Evolutionary conservation across 2,329 filamentous ascomycete genomes (phyloP).

Genomic region (Periglandula ipomoeae): DNA sequence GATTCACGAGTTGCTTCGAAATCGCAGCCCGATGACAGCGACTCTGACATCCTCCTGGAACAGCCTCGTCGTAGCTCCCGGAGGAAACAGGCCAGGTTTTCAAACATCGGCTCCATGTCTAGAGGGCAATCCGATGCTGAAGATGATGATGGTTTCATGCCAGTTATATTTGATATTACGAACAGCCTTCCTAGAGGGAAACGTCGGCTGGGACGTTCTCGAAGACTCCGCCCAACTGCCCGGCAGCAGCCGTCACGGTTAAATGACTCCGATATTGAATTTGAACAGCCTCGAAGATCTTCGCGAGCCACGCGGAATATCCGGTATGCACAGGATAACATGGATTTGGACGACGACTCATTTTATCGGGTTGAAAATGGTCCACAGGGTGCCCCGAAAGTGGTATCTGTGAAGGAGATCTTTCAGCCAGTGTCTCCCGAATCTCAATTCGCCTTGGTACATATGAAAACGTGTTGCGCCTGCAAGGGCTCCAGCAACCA

Average conservation of each 20-base stretch:
- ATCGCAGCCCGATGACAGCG: slow-evolving; percentile 4
- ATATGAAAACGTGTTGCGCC: slow-evolving; percentile 62
- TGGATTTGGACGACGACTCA: slow-evolving; percentile 49
- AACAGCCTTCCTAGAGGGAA: slow-evolving; percentile 12
- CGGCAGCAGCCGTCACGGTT: slow-evolving; percentile 12
- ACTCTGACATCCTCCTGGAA: slow-evolving; percentile 1
- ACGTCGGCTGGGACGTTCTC: slow-evolving; percentile 14
- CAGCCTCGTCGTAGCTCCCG: slow-evolving; percentile 10
- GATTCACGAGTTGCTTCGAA: slow-evolving; percentile 2
- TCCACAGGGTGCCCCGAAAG: slow-evolving; percentile 37
- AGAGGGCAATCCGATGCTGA: slow-evolving; percentile 16
- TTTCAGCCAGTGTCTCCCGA: slow-evolving; percentile 56
- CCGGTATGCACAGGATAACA: slow-evolving; percentile 39
- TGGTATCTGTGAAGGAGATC: slow-evolving; percentile 60
- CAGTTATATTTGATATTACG: slow-evolving; percentile 29
- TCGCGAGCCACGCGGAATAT: slow-evolving; percentile 34
- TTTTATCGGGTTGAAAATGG: slow-evolving; percentile 41
- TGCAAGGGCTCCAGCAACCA: slow-evolving; percentile 44
- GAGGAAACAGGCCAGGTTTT: slow-evolving; percentile 1
- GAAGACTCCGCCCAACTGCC: slow-evolving; percentile 12
- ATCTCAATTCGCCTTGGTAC: slow-evolving; percentile 59
- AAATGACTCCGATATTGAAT: slow-evolving; percentile 40
- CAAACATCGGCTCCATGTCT: neutral
- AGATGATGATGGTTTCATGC: slow-evolving; percentile 23
- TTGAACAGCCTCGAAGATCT: slow-evolving; percentile 42